These are phyloP conservation scores for Trichoderma sp. DNA, from an alignment of 2,329 filamentous ascomycete genomes.

Conservation along the genomic window DNA sequence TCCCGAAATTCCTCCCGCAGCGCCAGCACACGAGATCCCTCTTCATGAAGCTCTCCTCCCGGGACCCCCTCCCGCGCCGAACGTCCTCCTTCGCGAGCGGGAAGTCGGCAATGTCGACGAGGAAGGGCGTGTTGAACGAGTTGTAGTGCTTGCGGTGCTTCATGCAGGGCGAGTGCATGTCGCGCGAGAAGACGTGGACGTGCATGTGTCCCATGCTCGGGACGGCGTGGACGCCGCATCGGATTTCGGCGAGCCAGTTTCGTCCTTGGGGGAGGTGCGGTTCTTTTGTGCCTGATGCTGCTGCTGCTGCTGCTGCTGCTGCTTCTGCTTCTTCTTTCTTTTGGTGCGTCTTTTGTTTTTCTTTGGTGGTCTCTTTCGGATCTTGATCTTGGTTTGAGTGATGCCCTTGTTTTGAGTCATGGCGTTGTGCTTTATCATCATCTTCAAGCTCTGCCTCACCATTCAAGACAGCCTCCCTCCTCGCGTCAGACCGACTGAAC, in stretches of 20 bases:
- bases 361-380: constrained; percentile 36
- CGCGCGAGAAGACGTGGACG: constrained; percentile 80
- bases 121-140: constrained; percentile 83
- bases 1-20: constrained; percentile 73
- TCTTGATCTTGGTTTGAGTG: too few species aligned
- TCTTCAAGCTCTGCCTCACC: constrained; percentile 51
- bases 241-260: constrained; percentile 76
- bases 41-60: constrained; percentile 61
- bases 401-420: too few species aligned
- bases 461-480: constrained; percentile 68
- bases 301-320: too few species aligned
- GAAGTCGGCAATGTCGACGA: constrained; percentile 77
- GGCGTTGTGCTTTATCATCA: constrained; percentile 29
- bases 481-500: constrained; percentile 63
- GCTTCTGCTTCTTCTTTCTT: neutral
- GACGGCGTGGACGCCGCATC: constrained; percentile 78
- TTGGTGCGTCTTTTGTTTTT: neutral
- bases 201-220: constrained; percentile 94
- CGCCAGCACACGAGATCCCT: constrained; percentile 80
- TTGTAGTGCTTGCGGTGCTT: constrained; percentile 89
- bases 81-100: constrained; percentile 68
- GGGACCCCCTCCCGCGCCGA: constrained; percentile 56
- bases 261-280: constrained; percentile 66
- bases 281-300: neutral
- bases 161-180: constrained; percentile 72